phyloP scores from a whole-genome alignment of 306 rosid genomes.

The Comarum palustre region DNA sequence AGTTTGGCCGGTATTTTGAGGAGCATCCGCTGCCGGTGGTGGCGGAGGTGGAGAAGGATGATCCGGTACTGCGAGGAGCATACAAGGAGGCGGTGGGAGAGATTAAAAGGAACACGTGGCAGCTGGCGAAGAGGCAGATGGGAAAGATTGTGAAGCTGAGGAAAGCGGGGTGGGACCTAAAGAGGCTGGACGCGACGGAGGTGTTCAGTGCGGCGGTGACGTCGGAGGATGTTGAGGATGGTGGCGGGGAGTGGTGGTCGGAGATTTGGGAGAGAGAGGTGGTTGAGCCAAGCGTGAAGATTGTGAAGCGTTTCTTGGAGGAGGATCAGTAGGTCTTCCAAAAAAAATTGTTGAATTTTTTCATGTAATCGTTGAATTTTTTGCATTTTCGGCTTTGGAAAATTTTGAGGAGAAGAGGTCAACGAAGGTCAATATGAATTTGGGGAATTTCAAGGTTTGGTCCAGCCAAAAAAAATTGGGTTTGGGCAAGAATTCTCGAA shows the following conservation, averaged over 20 bases:
- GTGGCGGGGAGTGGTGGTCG: conserved; percentile 31
- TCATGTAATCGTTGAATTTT: too few relatives aligned
- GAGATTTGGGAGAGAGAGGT: conserved; percentile 69
- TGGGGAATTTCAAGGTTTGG: too few relatives aligned
- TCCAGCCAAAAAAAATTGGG: too few relatives aligned
- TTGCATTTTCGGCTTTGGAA: too few relatives aligned
- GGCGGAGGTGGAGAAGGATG: conserved; percentile 29
- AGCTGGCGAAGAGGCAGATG: conserved; percentile 60
- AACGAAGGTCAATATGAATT: too few relatives aligned
- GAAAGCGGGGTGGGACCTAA: conserved; percentile 71
- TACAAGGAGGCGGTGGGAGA: conserved; percentile 61
- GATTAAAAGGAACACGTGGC: conserved; percentile 72
- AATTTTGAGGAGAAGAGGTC: too few relatives aligned
- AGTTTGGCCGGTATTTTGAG: conserved; percentile 58
- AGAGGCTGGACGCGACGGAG: conserved; percentile 72
- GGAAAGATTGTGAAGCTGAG: conserved; percentile 55
- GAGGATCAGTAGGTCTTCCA: conserved; percentile 73
- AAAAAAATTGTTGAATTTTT: too few relatives aligned
- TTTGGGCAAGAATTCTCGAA: too few relatives aligned
- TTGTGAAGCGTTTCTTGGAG: conserved; percentile 82
- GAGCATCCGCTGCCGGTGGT: too few relatives aligned
- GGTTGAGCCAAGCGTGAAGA: conserved; percentile 81
- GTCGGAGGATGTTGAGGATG: conserved; percentile 8
- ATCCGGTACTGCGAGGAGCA: conserved; percentile 40
- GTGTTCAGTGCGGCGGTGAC: conserved; percentile 46